Evolutionary conservation across 2,329 filamentous ascomycete species (phyloP), one percentile per base, ranked within the genome.

Genomic region (Neurospora crassa): DNA sequence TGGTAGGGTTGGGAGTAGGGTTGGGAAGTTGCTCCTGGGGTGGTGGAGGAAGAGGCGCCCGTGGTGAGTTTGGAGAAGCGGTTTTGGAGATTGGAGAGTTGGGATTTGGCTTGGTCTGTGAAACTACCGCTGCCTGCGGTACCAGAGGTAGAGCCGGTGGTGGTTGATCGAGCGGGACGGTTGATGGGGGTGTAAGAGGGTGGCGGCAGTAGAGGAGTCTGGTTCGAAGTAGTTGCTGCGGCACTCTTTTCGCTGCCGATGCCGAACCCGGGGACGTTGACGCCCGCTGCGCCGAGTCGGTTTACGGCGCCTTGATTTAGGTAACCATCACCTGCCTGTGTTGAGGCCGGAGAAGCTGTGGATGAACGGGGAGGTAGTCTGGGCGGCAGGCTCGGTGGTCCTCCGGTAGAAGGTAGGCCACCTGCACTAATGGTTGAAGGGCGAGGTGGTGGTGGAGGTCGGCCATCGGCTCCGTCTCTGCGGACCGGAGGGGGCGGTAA

Each of bases 181-280:
- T 29, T 47, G 69, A 14, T 40, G 69, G 71, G 69, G 72, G 71
- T 63, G 73, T 63, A 47, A 14, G 75, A 71, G 11, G 74, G 67
- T 43, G 29, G 69, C 71, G 42, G 70, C 70, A 67, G 71, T 69
- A 37, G 69, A 69, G 68, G 69, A 10, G 74, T 24, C 72, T 74
- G 43, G 70, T 75, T 18, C 1, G 43, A 37, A 63, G 74, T 73
- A 42, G 74, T 76, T 67, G 68, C 74, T 47, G 78, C 72, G 37
- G 78, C 74, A 40, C 68, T 79, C 53, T 63, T 63, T 6, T 63
- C 24, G 53, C 53, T 63, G 3, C 89, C 90, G 73, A 97, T 96
- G 5, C 91, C 91, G 4, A 97, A 83, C 0, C 87, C 91, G 0
- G 93, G 91, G 0, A 97, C 92, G 0, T 90, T 92, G 6, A 97